These are phyloP conservation scores for Yamadazyma insecticola DNA, from an alignment of 805 yeast genomes.

Conservation along the genomic window DNA sequence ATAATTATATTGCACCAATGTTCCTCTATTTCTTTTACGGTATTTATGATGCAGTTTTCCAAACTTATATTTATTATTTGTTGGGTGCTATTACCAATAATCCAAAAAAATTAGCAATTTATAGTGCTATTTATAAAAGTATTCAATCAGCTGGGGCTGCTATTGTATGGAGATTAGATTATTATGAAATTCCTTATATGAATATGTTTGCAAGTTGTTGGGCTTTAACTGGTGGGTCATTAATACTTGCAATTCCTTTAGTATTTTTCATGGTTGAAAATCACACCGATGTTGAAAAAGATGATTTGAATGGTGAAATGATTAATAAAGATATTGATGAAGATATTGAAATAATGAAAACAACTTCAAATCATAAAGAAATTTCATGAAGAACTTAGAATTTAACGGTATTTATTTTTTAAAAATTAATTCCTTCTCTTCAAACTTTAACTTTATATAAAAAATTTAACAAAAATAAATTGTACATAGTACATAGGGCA, in stretches of 20 bases:
- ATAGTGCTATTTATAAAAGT: constrained; percentile 61
- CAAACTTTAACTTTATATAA: too few species aligned
- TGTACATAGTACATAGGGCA: too few species aligned
- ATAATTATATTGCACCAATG: constrained; percentile 52
- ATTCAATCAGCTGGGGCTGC: constrained; percentile 63
- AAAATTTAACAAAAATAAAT: too few species aligned
- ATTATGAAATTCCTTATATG: constrained; percentile 33
- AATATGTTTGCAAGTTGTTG: constrained; percentile 45
- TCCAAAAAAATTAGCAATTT: constrained; percentile 50
- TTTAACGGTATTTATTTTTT: too few species aligned
- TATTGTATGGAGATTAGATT: constrained; percentile 55
- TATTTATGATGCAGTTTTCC: constrained; percentile 54
- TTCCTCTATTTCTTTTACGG: constrained; percentile 62
- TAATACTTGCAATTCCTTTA: constrained; percentile 46
- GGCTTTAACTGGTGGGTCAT: constrained; percentile 46
- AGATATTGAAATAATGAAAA: constrained; percentile 1
- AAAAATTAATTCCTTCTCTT: too few species aligned
- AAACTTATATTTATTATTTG: constrained; percentile 53
- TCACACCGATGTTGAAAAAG: constrained; percentile 33
- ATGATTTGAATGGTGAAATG: constrained; percentile 17
- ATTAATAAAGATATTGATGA: constrained; percentile 2
- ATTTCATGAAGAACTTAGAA: too few species aligned
- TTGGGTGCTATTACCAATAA: constrained; percentile 57
- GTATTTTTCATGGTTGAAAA: constrained; percentile 40
- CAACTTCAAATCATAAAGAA: constrained; percentile 2